These are phyloP conservation scores for Chalaropsis ovoidea DNA, from an alignment of 2,329 filamentous ascomycete genomes.

Conservation along the genomic window DNA sequence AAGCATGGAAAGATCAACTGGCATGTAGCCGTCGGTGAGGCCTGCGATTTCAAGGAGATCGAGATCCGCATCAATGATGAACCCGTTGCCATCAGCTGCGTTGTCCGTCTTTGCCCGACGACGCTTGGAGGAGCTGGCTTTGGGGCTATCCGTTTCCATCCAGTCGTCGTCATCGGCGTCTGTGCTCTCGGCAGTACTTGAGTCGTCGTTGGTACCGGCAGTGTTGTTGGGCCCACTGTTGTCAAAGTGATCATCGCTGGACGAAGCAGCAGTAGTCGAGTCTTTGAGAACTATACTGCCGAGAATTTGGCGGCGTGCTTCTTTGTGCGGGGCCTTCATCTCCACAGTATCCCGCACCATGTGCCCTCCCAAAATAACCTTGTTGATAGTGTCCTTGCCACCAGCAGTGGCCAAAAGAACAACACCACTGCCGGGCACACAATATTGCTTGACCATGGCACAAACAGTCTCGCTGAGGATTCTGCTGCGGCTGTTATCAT, in stretches of 20 bases:
- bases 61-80: conserved; percentile 62
- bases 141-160: conserved; percentile 61
- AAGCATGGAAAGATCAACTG: conserved; percentile 77
- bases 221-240: conserved; percentile 38
- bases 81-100: conserved; percentile 44
- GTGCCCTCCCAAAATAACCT: conserved; percentile 80
- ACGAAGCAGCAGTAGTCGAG: conserved; percentile 32
- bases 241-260: conserved; percentile 5
- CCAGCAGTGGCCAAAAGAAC: conserved; percentile 85
- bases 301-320: conserved; percentile 71
- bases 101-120: conserved; percentile 31
- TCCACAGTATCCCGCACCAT: conserved; percentile 84
- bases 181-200: conserved; percentile 34
- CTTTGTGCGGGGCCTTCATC: conserved; percentile 85
- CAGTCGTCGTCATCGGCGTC: conserved; percentile 51
- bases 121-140: conserved; percentile 31
- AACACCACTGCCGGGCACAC: conserved; percentile 66
- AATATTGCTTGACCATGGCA: conserved; percentile 74
- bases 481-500: conserved; percentile 83
- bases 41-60: conserved; percentile 90
- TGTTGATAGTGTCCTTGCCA: conserved; percentile 85
- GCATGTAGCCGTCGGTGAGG: conserved; percentile 96
- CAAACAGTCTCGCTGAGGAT: conserved; percentile 86
- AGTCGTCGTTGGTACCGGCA: conserved; percentile 45
- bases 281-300: conserved; percentile 61